Evolutionary conservation across 495 filamentous ascomycete species (phyloP).

Genomic region (Xylaria castorea): DNA sequence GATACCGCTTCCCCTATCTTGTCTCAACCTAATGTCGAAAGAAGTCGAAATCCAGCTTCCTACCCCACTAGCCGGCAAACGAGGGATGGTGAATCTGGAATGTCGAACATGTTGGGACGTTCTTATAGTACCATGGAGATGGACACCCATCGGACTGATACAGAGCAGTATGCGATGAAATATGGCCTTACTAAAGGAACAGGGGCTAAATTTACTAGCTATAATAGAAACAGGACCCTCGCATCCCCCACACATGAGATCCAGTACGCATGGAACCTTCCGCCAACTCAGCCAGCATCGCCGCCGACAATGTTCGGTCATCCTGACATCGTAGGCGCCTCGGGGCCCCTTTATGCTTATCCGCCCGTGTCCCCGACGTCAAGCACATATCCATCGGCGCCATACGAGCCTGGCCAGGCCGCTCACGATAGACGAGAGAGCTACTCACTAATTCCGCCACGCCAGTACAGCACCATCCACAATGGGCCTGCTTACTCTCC

Average conservation of each 20-base stretch:
- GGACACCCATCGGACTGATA: background rate
- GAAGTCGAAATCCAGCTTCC: background rate
- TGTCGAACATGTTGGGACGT: background rate
- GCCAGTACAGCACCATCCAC: background rate
- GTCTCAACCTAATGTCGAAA: background rate
- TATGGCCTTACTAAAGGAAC: background rate
- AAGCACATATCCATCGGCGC: background rate
- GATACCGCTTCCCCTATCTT: slow-evolving; percentile 16
- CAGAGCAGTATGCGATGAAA: slow-evolving; percentile 15
- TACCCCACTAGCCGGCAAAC: background rate
- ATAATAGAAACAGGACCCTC: background rate
- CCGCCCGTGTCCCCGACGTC: slow-evolving; percentile 6
- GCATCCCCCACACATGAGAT: slow-evolving; percentile 6
- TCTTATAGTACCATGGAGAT: background rate
- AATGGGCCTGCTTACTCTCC: background rate
- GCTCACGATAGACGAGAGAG: background rate
- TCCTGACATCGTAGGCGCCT: background rate
- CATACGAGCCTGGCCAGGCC: slow-evolving; percentile 10
- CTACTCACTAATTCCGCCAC: background rate
- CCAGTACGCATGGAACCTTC: background rate
- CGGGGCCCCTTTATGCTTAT: slow-evolving; percentile 3
- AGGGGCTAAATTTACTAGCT: background rate
- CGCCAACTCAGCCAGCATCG: background rate
- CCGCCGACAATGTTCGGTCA: background rate
- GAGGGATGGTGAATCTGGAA: background rate